phyloP scores from a whole-genome alignment of 495 filamentous ascomycete genomes.

The Penicillium herquei region DNA sequence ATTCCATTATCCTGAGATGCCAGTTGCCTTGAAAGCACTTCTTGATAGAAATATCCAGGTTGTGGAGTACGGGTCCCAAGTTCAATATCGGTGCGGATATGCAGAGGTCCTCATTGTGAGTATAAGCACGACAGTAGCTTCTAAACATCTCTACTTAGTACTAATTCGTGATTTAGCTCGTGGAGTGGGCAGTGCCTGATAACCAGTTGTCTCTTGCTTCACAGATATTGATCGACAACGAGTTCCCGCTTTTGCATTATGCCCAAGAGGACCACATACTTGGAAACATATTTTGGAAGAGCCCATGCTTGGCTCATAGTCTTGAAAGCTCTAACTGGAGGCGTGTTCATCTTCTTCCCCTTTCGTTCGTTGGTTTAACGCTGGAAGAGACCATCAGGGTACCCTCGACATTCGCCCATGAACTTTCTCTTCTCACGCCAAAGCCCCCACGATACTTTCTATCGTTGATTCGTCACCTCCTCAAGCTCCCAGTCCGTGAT shows the following conservation, averaged over 20 bases:
- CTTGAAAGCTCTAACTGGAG: not conserved
- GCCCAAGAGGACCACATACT: not conserved
- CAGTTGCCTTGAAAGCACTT: not conserved
- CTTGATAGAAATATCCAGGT: not conserved
- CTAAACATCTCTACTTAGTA: not conserved
- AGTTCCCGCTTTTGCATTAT: not conserved
- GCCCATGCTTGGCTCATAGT: not conserved
- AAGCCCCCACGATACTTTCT: constrained; percentile 10
- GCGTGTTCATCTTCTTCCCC: not conserved
- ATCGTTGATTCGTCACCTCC: constrained; percentile 5
- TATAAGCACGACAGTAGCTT: not conserved
- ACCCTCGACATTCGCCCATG: constrained; percentile 5
- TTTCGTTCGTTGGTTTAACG: constrained; percentile 6
- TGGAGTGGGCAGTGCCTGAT: constrained; percentile 4
- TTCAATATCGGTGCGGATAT: constrained; percentile 6
- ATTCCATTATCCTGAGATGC: not conserved
- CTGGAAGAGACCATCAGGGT: constrained; percentile 13
- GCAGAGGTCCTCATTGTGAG: constrained; percentile 2
- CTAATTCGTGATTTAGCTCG: not conserved
- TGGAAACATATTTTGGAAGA: not conserved
- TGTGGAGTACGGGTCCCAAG: constrained; percentile 5
- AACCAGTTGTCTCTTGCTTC: not conserved
- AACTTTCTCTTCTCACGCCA: constrained; percentile 6
- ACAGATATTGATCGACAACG: not conserved
- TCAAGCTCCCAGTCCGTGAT: not conserved